Percentiles rank a stretch among this genome's conserved stretches.
These are phyloP conservation scores for Phytophthora rubi DNA, from an alignment of 352 stramenopile species.

Conservation along the genomic window DNA sequence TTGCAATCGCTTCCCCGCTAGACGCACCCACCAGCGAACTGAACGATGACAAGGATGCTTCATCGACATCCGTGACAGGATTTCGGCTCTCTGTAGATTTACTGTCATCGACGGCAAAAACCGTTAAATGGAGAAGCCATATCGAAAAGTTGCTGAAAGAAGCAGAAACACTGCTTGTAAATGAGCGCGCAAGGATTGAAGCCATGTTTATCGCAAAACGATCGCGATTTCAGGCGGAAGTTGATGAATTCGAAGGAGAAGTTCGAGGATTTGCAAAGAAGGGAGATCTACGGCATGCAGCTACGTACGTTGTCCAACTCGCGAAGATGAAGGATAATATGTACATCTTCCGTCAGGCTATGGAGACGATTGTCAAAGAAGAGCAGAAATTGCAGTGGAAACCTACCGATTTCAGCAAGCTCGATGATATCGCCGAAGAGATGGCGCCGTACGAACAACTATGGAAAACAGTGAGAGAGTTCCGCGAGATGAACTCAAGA, in stretches of 20 bases:
- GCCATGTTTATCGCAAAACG: slow-evolving; percentile 72
- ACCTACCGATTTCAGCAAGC: slow-evolving; percentile 67
- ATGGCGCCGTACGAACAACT: slow-evolving; percentile 82
- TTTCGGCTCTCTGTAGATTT: slow-evolving; percentile 50
- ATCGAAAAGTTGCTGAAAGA: slow-evolving; percentile 65
- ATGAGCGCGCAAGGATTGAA: slow-evolving; percentile 73
- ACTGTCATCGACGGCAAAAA: slow-evolving; percentile 65
- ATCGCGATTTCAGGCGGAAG: slow-evolving; percentile 72
- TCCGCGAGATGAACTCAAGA: slow-evolving; percentile 69
- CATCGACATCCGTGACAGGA: background rate
- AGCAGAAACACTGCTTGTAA: slow-evolving; percentile 57
- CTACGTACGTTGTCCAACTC: slow-evolving; percentile 80
- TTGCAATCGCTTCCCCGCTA: background rate
- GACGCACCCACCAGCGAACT: background rate
- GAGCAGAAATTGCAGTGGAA: slow-evolving; percentile 78
- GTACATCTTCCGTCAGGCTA: slow-evolving; percentile 55
- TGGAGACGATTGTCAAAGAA: slow-evolving; percentile 64
- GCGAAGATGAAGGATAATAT: slow-evolving; percentile 77
- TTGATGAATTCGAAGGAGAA: slow-evolving; percentile 78
- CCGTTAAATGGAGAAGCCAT: slow-evolving; percentile 67
- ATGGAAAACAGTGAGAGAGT: slow-evolving; percentile 75
- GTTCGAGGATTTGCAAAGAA: slow-evolving; percentile 79
- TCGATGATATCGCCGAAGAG: slow-evolving; percentile 78
- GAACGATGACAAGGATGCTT: background rate
- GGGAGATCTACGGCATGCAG: slow-evolving; percentile 72